Base-by-base conservation (phyloP, 192 early-diverging fungal species). In the Irineochytrium annulatum region DNA sequence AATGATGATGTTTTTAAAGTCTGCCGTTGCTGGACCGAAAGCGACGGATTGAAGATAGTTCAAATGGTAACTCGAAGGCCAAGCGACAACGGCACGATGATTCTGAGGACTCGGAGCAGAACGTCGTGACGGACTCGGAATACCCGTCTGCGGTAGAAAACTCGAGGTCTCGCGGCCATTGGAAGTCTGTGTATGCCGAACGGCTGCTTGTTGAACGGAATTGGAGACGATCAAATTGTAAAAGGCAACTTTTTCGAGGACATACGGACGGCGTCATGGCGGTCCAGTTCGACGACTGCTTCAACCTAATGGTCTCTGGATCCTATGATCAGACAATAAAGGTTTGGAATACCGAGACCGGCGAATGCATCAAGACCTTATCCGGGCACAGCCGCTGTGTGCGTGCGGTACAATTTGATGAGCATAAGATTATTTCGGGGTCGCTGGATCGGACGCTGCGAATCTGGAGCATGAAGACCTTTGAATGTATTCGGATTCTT, bases 141-240 rank as follows among this genome's bases (percentile, higher is more conserved):
- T n/a, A n/a, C n/a, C n/a, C n/a, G n/a, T n/a, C n/a, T n/a, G n/a
- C n/a, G n/a, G n/a, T n/a, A n/a, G n/a, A n/a, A n/a, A n/a, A n/a
- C n/a, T n/a, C n/a, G n/a, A n/a, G n/a, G n/a, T 41, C 37, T 8
- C 37, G 11, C 37, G 37, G 37, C 37, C 8, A 57, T 1, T 99
- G 94, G 94, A 99, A 99, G 74, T 85, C 86, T 44, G 87, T 99
- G 28, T 99, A 94, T 70, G 85, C 92, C 3, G 94, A 97, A 66
- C 87, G 96, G 14, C 75, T 92, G 32, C 78, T 89, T 11, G 87
- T 99, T 3, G 94, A 90, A 63, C 87, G 92, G 27, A 95, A 97
- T 76, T 99, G 96, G 96, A 77, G 94, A 53, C 85, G 85, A 56
- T 86, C 86, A 58, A 84, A 85, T 49, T 95, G 85, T 68, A 69